Evolutionary conservation across 2,329 filamentous ascomycete genomes (phyloP), one percentile per base, ranked within the genome.

Genomic region (Trichoderma asperellum): DNA sequence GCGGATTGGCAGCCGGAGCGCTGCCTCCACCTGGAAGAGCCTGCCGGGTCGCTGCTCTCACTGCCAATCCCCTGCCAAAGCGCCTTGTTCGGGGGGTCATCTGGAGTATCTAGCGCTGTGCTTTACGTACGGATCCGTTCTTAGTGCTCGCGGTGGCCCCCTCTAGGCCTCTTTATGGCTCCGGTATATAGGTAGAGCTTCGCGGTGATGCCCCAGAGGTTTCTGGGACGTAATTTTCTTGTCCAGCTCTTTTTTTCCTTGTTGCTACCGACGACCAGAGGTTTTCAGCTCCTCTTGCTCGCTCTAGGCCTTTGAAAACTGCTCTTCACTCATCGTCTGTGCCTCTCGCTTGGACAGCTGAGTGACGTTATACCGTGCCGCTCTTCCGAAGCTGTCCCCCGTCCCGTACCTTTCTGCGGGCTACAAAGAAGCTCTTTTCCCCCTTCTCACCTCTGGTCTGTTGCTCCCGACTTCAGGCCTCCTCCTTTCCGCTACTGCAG

Each of bases 311-410:
- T 63, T 59, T 14, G 40, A 35, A 35, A 43, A 57, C 47, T 62
- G 11, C 59, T 12, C 43, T 35, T 34, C 29, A 11, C 24, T 52
- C 8, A 10, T 52, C n/a, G n/a, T 47, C 52, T 59, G 64, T 49
- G 35, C 55, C 63, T 59, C 64, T 56, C 61, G 61, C 61, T 64
- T 56, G 49, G 40, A 55, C 29, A 29, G 64, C 64, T 59, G 64
- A 35, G 64, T 67, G 64, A 67, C 64, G 64, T 67, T 52, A n/a
- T 58, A 52, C 40, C 64, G 65, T 68, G 65, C 65, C 65, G 65
- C 27, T 68, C 65, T 68, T 68, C 65, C 65, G 65, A 60, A n/a
- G 65, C 57, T 27, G 65, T 68, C 34, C 65, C 55, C 61, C 65
- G 14, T 47, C 16, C 57, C 18, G n/a, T 40, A 43, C 34, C 21